Percentiles rank a stretch among this genome's conserved stretches.
These are phyloP conservation scores for Saccharomycopsis crataegensis DNA, from an alignment of 1,139 yeast genomes.

Conservation along the genomic window DNA sequence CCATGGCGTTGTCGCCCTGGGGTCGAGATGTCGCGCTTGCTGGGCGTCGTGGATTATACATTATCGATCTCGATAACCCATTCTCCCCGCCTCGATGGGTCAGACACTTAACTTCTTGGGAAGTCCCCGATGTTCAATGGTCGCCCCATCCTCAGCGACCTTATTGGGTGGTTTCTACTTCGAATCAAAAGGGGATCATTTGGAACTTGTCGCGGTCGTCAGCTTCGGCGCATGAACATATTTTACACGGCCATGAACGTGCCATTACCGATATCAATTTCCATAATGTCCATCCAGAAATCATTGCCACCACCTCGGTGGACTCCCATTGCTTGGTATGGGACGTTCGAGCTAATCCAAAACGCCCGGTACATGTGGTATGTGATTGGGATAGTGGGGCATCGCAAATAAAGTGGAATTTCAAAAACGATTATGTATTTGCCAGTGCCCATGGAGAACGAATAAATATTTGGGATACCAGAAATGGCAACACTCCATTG, in stretches of 20 bases:
- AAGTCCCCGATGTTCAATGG: slow-evolving; percentile 98
- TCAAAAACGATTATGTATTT: slow-evolving; percentile 61
- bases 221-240: slow-evolving; percentile 72
- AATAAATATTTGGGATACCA: slow-evolving; percentile 78
- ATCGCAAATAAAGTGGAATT: slow-evolving; percentile 91
- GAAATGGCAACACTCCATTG: slow-evolving; percentile 76
- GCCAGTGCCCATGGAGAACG: slow-evolving; percentile 84
- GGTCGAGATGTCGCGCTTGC: slow-evolving; percentile 94
- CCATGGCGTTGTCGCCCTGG: slow-evolving; percentile 87
- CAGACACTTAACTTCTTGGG: slow-evolving; percentile 92
- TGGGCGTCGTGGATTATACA: slow-evolving; percentile 78
- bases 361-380: slow-evolving; percentile 63
- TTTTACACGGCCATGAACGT: slow-evolving; percentile 72
- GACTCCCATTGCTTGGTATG: slow-evolving; percentile 83
- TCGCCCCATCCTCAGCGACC: slow-evolving; percentile 82
- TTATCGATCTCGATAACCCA: slow-evolving; percentile 92
- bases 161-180: slow-evolving; percentile 87
- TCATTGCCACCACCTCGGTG: slow-evolving; percentile 89
- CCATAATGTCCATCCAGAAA: slow-evolving; percentile 79
- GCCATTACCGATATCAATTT: slow-evolving; percentile 95
- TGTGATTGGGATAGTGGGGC: slow-evolving; percentile 96
- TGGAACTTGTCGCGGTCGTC: slow-evolving; percentile 71
- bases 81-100: slow-evolving; percentile 92
- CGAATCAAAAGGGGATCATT: slow-evolving; percentile 88
- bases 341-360: slow-evolving; percentile 77